Percentiles rank a stretch among this genome's conserved stretches.
phyloP scores from a whole-genome alignment of 2,329 filamentous ascomycete species.

The Fusarium sp. region DNA sequence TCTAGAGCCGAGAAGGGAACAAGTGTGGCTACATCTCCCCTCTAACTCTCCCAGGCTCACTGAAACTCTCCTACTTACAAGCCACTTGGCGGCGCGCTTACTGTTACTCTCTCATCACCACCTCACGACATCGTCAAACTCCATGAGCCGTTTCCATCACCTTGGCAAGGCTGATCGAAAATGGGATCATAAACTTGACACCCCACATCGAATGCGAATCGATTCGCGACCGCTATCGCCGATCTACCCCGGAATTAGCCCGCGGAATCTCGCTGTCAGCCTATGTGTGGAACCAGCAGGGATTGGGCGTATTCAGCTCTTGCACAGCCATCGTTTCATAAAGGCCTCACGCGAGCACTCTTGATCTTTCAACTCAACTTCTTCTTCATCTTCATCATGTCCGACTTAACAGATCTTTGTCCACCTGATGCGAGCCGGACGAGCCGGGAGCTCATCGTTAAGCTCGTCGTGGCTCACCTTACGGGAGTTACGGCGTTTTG shows the following conservation, averaged over 20 bases:
- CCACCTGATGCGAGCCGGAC: not conserved
- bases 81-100: not conserved
- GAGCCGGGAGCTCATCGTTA: constrained; percentile 12
- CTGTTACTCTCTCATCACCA: not conserved
- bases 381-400: not conserved
- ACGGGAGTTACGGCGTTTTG: constrained; percentile 15
- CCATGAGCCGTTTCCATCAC: not conserved
- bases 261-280: not conserved
- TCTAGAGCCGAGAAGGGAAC: not conserved
- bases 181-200: not conserved
- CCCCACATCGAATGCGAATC: not conserved
- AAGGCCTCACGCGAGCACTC: not conserved
- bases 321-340: not conserved
- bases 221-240: not conserved
- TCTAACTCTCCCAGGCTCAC: not conserved
- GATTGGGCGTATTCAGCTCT: not conserved
- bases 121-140: not conserved
- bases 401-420: not conserved
- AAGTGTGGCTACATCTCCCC: not conserved
- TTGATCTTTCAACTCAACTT: not conserved
- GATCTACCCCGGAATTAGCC: not conserved
- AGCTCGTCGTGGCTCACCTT: constrained; percentile 21
- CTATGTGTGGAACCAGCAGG: not conserved
- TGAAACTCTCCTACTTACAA: not conserved
- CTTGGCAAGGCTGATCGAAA: not conserved